Conservation (phyloP, 352 stramenopile species). For the Globisporangium rhizosaccharum region DNA sequence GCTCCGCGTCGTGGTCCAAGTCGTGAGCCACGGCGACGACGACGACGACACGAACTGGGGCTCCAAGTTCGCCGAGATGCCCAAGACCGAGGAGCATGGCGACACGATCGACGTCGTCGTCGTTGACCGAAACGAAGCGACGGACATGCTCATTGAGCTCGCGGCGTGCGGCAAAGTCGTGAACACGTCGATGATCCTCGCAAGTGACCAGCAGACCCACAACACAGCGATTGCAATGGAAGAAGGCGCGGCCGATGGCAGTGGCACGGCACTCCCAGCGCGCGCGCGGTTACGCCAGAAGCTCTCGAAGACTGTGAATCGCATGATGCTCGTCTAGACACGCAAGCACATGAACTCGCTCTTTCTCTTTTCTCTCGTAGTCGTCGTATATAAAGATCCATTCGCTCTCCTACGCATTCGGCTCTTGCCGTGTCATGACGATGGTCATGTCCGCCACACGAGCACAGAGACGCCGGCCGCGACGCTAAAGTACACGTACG, state of each 20-base stretch:
- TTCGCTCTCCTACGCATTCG: neutral
- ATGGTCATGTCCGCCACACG: conserved; percentile 80
- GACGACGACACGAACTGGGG: conserved; percentile 24
- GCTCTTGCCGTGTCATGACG: neutral
- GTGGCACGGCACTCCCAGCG: conserved; percentile 13
- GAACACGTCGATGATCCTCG: conserved; percentile 36
- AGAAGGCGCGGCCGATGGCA: conserved; percentile 14
- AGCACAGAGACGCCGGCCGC: conserved; percentile 88
- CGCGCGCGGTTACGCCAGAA: conserved; percentile 27
- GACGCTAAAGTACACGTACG: conserved; percentile 94
- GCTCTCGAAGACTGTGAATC: conserved; percentile 35
- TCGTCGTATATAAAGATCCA: conserved; percentile 1
- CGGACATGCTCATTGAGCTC: conserved; percentile 64
- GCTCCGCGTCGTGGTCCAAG: conserved; percentile 51
- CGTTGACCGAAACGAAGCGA: conserved; percentile 53
- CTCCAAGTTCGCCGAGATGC: conserved; percentile 49
- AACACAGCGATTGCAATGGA: conserved; percentile 37
- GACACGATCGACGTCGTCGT: conserved; percentile 65
- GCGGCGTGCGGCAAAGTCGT: conserved; percentile 57
- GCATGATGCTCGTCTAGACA: conserved; percentile 43
- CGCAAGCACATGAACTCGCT: neutral
- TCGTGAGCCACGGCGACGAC: conserved; percentile 18
- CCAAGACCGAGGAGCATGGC: conserved; percentile 39
- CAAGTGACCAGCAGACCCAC: conserved; percentile 22
- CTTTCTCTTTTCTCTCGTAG: neutral